phyloP scores from a whole-genome alignment of 2,329 filamentous ascomycete species.

The Alternaria brassicae region DNA sequence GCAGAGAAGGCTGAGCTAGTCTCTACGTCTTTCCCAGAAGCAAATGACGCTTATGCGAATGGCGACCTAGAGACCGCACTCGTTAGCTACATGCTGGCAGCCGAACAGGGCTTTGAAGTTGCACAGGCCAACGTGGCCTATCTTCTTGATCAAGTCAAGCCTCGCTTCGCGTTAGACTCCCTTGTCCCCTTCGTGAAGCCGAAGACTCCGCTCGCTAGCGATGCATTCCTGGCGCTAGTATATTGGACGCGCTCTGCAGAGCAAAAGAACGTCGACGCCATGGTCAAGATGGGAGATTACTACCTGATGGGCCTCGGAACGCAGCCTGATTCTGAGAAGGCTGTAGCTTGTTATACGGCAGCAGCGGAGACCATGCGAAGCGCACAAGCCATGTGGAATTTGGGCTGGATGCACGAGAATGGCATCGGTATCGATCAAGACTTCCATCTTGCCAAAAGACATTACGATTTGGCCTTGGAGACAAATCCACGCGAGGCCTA shows the following conservation, averaged over 20 bases:
- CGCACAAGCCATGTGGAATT: slow-evolving; percentile 94
- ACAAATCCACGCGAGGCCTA: slow-evolving; percentile 89
- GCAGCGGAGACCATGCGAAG: slow-evolving; percentile 91
- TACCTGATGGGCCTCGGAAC: slow-evolving; percentile 85
- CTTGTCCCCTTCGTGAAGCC: slow-evolving; percentile 57
- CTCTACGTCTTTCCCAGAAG: slow-evolving; percentile 81
- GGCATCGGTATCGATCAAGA: slow-evolving; percentile 92
- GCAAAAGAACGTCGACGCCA: slow-evolving; percentile 89
- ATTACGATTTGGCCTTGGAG: slow-evolving; percentile 90
- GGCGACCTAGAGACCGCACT: slow-evolving; percentile 83
- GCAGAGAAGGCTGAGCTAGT: slow-evolving; percentile 88
- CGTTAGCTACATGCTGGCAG: slow-evolving; percentile 82
- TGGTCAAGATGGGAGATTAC: slow-evolving; percentile 99
- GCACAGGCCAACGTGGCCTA: slow-evolving; percentile 91
- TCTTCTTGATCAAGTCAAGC: slow-evolving; percentile 72
- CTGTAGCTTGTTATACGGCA: slow-evolving; percentile 88
- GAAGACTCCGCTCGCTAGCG: slow-evolving; percentile 59
- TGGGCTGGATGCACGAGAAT: slow-evolving; percentile 99
- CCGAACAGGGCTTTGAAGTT: slow-evolving; percentile 89
- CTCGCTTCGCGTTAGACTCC: slow-evolving; percentile 60
- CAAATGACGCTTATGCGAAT: slow-evolving; percentile 80
- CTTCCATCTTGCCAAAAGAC: slow-evolving; percentile 95
- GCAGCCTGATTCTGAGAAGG: slow-evolving; percentile 75
- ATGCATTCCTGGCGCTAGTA: slow-evolving; percentile 75
- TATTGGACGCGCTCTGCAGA: slow-evolving; percentile 96